phyloP scores from a whole-genome alignment of 1,139 yeast species.

The Blastobotrys persicus region DNA sequence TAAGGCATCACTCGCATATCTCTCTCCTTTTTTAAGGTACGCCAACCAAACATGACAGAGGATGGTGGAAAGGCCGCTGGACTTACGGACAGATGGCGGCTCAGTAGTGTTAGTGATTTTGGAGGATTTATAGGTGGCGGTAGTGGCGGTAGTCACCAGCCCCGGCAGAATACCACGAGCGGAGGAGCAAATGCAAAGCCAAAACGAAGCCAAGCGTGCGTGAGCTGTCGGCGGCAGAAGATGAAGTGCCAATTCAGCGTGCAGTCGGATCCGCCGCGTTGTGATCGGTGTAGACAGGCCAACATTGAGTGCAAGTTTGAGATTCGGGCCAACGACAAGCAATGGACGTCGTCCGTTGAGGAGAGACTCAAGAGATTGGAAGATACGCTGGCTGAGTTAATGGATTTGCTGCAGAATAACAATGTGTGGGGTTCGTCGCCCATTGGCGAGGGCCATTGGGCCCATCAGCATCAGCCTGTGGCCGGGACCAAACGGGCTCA shows the following conservation, averaged over 20 bases:
- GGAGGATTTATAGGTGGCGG: not conserved
- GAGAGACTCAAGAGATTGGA: constrained; percentile 23
- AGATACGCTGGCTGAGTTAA: constrained; percentile 17
- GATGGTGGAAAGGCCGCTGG: not conserved
- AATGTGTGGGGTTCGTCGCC: constrained; percentile 11
- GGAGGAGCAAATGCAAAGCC: constrained; percentile 10
- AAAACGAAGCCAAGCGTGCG: constrained; percentile 27
- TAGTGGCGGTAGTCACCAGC: not conserved
- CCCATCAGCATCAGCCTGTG: not conserved
- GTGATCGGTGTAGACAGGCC: constrained; percentile 26
- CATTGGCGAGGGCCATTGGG: not conserved
- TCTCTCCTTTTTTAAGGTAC: not conserved
- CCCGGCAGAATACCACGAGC: not conserved
- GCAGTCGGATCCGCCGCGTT: constrained; percentile 22
- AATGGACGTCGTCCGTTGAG: constrained; percentile 20
- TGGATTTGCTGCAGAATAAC: constrained; percentile 13
- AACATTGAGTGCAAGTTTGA: constrained; percentile 26
- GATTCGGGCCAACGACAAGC: constrained; percentile 23
- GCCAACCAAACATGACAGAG: not conserved
- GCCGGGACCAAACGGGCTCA: not conserved
- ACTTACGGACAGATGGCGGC: constrained; percentile 3
- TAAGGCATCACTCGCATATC: no score
- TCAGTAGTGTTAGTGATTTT: not conserved
- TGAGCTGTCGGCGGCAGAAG: constrained; percentile 26
- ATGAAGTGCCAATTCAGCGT: constrained; percentile 26